Base-by-base conservation (phyloP, 2,329 filamentous ascomycete species). In the Pyrenochaeta sp. region DNA sequence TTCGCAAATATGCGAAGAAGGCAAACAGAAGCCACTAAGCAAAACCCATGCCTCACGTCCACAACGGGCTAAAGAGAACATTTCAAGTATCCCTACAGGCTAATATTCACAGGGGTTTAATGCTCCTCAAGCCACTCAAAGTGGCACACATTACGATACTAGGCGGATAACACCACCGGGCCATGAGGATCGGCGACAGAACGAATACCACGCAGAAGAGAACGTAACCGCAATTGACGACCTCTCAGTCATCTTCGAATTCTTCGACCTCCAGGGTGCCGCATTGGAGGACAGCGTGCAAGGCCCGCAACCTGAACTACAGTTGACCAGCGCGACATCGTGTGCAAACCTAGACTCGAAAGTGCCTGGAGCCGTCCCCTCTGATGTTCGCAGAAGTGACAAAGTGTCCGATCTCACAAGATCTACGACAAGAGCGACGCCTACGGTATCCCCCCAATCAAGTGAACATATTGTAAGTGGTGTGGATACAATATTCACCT, bases 241-340 rank as follows among this genome's bases (percentile, higher is more conserved):
- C 46, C 22, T n/a, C 32, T 34, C 40, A 19, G 39, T 34, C 3
- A 46, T 40, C 6, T 46, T 39, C 27, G 54, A 56, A 13, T 56
- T 56, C 43, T 56, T 56, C 32, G 48, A 56, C 40, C 19, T 51
- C 27, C 5, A 51, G 7, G 32, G 40, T 4, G 54, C 54, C 39
- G 25, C 25, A 8, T 19, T 34, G 9, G 28, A 48, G 7, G 37
- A 15, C 13, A n/a, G 13, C 19, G 5, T 40, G 7, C 37, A n/a
- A 22, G 6, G 5, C 13, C 19, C 37, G 13, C 37, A 22, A n/a
- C 6, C 37, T 40, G 37, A 40, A 22, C 37, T 6, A 40, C 37
- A 22, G 6, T 22, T 40, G 37, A 40, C 19, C 37, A 40, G 37
- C 37, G 19, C 37, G 19, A 40, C 37, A 22, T 15, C 19, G 19